Base-by-base conservation (phyloP, 345 rosid genomes). In the Moricandia moricandioides region DNA sequence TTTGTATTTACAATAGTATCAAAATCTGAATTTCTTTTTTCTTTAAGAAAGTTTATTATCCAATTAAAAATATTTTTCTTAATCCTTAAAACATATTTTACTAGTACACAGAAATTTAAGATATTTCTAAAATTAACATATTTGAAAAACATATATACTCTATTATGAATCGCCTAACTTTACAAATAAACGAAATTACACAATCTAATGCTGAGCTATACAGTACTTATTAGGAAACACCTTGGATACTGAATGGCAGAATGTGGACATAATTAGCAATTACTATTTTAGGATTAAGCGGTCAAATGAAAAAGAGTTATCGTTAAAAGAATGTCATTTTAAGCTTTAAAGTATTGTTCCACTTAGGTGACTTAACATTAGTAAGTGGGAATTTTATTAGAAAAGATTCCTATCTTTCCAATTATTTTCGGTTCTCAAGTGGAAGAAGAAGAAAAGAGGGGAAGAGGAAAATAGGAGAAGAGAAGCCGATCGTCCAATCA, bases 341-440 rank as follows among this genome's bases (percentile, higher is more conserved):
- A 17, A 10, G 59, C 59, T 49, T 51, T 30, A 27, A 31, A 59
- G 51, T 59, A 75, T 59, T 34, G 62, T 62, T 76, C 74, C 74
- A 75, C 63, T 68, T 55, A 55, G 62, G 66, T 63, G 80, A 70
- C 40, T 63, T 62, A 63, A 70, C 75, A 70, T 56, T 8, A 40
- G 75, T 55, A 14, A 76, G 75, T 76, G 75, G 80, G 75, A 70
- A 45, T 70, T 31, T 62, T 66, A 47, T 8, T 62, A 47, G 56
- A 59, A 77, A 77, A 45, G 67, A 58, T 77, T 65, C 71, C 12
- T 30, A 37, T 56, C 45, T 56, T 43, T 70, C 67, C 66, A 47
- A 65, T 64, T 31, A 55, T 26, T 3, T 77, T 58, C 6, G 61
- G 65, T 77, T 56, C 62, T 63, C 56, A 51, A 37, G 18, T 67